phyloP scores from a whole-genome alignment of 495 filamentous ascomycete genomes.

The Penicillium crystallinum region DNA sequence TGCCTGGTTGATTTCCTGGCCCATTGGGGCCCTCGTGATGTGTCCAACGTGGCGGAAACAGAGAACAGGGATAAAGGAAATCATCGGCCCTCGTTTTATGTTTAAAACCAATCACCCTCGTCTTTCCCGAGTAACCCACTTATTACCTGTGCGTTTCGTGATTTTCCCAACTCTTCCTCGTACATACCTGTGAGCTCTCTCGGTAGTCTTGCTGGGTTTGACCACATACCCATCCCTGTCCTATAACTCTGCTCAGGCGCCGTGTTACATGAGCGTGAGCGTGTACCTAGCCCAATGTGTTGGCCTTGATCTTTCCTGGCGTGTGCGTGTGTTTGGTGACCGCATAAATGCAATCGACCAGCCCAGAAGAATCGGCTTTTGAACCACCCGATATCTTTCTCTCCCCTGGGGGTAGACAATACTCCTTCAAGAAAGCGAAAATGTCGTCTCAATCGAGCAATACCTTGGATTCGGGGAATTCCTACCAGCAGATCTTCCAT shows the following conservation, averaged over 20 bases:
- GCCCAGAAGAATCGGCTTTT: constrained; percentile 7
- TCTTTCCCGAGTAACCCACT: constrained; percentile 9
- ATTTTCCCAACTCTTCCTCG: background rate
- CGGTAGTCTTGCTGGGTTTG: background rate
- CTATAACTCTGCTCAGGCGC: constrained; percentile 3
- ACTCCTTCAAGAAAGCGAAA: background rate
- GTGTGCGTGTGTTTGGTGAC: background rate
- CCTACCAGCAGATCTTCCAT: constrained; percentile 34
- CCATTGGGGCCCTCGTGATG: constrained; percentile 18
- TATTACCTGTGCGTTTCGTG: background rate
- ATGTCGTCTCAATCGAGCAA: constrained; percentile 6
- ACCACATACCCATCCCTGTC: background rate
- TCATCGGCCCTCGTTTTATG: background rate
- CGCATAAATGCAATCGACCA: constrained; percentile 19
- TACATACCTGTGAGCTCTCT: background rate
- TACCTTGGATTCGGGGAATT: constrained; percentile 11
- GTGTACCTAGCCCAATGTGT: constrained; percentile 9
- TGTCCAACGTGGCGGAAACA: constrained; percentile 27
- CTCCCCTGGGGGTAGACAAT: background rate
- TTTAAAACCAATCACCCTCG: constrained; percentile 11
- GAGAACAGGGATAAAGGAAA: constrained; percentile 5
- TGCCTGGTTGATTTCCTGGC: constrained; percentile 6
- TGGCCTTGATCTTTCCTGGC: background rate
- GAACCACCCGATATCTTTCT: constrained; percentile 5
- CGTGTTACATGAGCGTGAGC: constrained; percentile 13